phyloP scores from a whole-genome alignment of 768 basidiomycete genomes.

The Tulasnella sp. region DNA sequence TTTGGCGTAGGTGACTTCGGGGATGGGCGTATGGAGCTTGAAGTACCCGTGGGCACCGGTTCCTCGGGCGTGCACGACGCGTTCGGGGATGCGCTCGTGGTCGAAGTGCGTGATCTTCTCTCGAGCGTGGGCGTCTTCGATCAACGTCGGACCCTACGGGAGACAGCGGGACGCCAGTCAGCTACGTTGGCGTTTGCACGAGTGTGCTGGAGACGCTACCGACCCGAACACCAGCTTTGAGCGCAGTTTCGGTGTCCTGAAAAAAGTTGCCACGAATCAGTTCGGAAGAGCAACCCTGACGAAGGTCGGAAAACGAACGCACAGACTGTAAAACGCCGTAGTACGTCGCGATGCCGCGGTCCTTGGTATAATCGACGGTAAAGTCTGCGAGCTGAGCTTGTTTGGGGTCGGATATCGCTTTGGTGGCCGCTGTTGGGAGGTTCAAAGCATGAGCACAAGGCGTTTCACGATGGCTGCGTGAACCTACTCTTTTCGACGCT shows the following conservation, averaged over 20 bases:
- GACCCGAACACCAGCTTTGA: constrained; percentile 26
- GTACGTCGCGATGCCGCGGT: constrained; percentile 22
- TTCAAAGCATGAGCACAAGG: neutral
- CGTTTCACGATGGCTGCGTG: neutral
- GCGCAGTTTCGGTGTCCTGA: constrained; percentile 25
- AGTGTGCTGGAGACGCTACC: neutral
- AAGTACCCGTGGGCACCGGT: constrained; percentile 80
- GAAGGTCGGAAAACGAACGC: neutral
- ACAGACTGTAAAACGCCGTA: constrained; percentile 29
- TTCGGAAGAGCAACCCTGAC: neutral
- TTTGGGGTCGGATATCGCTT: constrained; percentile 16
- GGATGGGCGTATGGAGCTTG: constrained; percentile 65
- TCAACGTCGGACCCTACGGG: constrained; percentile 60
- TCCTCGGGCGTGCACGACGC: constrained; percentile 69
- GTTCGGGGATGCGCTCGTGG: constrained; percentile 87
- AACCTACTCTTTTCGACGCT: constrained; percentile 10
- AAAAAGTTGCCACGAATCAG: neutral
- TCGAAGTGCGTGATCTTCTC: constrained; percentile 67
- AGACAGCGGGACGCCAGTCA: neutral
- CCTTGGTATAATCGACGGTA: constrained; percentile 18
- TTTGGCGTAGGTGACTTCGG: constrained; percentile 64
- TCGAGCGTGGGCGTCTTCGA: constrained; percentile 50
- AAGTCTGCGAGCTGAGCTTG: constrained; percentile 25
- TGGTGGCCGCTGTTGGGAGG: constrained; percentile 13
- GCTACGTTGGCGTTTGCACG: neutral